phyloP scores from a whole-genome alignment of 106 monocot genomes.

The Dendrobium chrysotoxum region DNA sequence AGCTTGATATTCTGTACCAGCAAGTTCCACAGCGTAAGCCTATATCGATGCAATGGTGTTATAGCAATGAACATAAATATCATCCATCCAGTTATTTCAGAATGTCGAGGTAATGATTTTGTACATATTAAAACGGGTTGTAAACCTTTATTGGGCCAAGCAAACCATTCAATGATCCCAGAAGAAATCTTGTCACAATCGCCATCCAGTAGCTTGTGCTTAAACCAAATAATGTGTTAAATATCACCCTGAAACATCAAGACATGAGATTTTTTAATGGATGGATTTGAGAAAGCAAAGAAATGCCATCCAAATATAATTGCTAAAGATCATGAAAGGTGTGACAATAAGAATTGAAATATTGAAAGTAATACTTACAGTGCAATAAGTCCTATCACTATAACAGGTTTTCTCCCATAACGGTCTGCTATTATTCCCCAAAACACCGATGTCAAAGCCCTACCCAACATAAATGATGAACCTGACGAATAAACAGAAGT shows the following conservation, averaged over 20 bases:
- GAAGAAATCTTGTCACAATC: conserved; percentile 70
- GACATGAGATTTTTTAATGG: neutral
- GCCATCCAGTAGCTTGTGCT: conserved; percentile 89
- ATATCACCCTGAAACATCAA: conserved; percentile 45
- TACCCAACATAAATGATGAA: conserved; percentile 83
- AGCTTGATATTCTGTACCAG: conserved; percentile 52
- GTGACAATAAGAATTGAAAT: neutral
- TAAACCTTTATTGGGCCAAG: conserved; percentile 63
- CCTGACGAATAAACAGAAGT: conserved; percentile 25
- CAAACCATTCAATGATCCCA: conserved; percentile 78
- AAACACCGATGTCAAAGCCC: conserved; percentile 65
- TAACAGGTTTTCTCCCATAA: conserved; percentile 81
- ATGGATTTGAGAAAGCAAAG: neutral
- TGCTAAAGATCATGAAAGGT: neutral
- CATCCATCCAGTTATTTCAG: neutral
- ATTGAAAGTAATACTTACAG: conserved; percentile 40
- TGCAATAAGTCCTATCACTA: conserved; percentile 47
- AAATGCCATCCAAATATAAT: conserved; percentile 1
- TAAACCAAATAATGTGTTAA: conserved; percentile 82
- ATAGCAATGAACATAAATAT: neutral
- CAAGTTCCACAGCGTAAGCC: conserved; percentile 66
- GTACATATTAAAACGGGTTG: neutral
- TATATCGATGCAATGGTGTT: conserved; percentile 11
- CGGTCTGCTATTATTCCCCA: conserved; percentile 83
- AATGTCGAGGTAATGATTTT: neutral